Percentiles rank a stretch among this genome's conserved stretches.
phyloP scores from a whole-genome alignment of 768 basidiomycete species.

The Suillus occidentalis region DNA sequence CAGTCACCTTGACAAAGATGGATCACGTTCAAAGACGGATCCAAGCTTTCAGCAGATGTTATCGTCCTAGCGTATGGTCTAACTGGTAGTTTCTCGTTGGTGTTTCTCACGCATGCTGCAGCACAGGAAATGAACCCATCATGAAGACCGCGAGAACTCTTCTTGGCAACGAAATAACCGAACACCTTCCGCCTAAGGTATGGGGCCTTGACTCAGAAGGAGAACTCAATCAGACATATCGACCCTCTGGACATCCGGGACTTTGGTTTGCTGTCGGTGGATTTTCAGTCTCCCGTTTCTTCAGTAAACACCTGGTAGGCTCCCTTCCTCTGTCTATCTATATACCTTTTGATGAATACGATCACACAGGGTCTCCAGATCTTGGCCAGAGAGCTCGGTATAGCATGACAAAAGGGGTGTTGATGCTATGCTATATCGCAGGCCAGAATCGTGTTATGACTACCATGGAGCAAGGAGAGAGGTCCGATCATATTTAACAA shows the following conservation, averaged over 20 bases:
- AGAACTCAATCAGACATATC: neutral
- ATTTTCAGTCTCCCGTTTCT: neutral
- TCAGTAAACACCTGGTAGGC: neutral
- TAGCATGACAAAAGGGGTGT: neutral
- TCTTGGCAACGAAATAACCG: neutral
- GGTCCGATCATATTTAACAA: constrained; percentile 66
- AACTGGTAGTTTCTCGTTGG: neutral
- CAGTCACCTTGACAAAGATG: constrained; percentile 40
- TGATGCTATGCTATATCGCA: neutral
- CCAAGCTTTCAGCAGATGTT: constrained; percentile 41
- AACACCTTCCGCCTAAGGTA: neutral
- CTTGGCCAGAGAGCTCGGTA: neutral
- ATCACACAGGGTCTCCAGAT: neutral
- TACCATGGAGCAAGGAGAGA: constrained; percentile 42
- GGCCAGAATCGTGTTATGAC: no score
- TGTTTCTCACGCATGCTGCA: neutral
- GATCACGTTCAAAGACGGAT: constrained; percentile 39
- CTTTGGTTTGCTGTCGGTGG: neutral
- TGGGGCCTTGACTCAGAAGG: neutral
- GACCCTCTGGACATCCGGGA: neutral
- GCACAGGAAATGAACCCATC: neutral
- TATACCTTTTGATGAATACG: neutral
- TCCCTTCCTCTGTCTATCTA: neutral
- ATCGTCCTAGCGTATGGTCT: constrained; percentile 51
- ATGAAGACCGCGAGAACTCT: neutral